Percentiles rank a stretch among this genome's conserved stretches.
phyloP scores from a whole-genome alignment of 2,329 filamentous ascomycete species.

The Dothistroma septosporum region DNA sequence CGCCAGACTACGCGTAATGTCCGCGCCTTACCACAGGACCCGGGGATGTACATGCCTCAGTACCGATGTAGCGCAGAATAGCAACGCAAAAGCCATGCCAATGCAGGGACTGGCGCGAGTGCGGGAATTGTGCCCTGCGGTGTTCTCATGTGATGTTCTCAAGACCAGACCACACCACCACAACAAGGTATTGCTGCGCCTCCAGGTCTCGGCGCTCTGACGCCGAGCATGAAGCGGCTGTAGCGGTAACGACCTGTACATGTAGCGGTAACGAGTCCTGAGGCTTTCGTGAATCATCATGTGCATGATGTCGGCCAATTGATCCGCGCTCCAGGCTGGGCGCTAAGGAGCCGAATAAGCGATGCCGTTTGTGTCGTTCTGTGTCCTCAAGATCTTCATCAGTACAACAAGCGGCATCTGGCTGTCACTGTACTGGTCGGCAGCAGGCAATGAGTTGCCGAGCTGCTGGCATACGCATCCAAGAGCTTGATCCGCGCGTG shows the following conservation, averaged over 20 bases:
- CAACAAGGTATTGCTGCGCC: neutral
- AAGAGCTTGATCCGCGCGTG: neutral
- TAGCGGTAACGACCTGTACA: neutral
- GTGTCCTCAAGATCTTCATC: neutral
- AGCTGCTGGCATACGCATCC: neutral
- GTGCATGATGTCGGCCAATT: neutral
- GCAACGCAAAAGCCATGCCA: neutral
- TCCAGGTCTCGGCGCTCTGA: neutral
- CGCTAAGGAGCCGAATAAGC: constrained; percentile 5
- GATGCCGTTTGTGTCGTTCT: neutral
- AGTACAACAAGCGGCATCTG: neutral
- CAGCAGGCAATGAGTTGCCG: neutral
- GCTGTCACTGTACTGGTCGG: neutral
- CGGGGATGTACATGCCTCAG: constrained; percentile 10
- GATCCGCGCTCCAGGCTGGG: constrained; percentile 3
- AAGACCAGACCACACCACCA: too few relatives aligned
- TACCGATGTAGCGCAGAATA: constrained; percentile 8
- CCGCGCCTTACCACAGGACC: neutral
- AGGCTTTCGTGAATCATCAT: neutral
- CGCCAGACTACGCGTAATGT: neutral
- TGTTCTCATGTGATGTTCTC: neutral
- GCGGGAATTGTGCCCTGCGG: neutral
- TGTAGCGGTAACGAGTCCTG: neutral
- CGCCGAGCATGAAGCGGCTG: neutral
- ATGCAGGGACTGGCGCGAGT: neutral